Base-by-base conservation (phyloP, 805 yeast genomes). In the Pichia thaimueangensis region DNA sequence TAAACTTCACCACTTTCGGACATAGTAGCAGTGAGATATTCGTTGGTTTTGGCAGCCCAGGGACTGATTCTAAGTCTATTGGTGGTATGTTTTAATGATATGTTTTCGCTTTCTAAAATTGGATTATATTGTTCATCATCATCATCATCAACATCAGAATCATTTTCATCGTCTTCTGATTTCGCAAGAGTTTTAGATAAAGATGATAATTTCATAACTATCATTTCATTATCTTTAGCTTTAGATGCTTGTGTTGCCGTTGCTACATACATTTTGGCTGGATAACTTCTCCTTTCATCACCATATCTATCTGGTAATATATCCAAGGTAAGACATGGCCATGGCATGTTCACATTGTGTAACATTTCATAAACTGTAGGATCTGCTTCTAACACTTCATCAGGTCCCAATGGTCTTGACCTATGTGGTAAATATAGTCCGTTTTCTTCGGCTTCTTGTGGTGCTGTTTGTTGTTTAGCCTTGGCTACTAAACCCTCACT, bases 291-390 rank as follows among this genome's bases (percentile, higher is more conserved):
- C 68, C 98, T 82, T 63, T 88, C 97, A 39, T 75, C 69, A 10
- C 98, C 98, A 46, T 86, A 69, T 40, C 70, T 69, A 60, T 93
- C 98, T 6, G 96, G 95, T 41, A 93, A 66, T 17, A 93, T 68
- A 58, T 91, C 97, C 47, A 93, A 70, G 3, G 97, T 87, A 59
- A 93, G 67, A 66, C 97, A 88, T 11, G 98, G 97, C 97, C 97
- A 93, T 55, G 95, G 94, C 63, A 91, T 68, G 62, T 86, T 86
- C 46, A 91, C 86, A 55, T 85, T 86, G 63, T 93, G 98, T 45
- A 93, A 68, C 97, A 93, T 93, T 57, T 91, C 95, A 61, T 93
- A 93, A 3, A 91, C 96, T 7, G 88, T 70, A 35, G 96, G 96
- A 65, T 93, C 98, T 1, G 97, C 96, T 66, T 91, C 97, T 58